Conservation (phyloP, 352 stramenopile species). For the Blastocystis sp. region DNA sequence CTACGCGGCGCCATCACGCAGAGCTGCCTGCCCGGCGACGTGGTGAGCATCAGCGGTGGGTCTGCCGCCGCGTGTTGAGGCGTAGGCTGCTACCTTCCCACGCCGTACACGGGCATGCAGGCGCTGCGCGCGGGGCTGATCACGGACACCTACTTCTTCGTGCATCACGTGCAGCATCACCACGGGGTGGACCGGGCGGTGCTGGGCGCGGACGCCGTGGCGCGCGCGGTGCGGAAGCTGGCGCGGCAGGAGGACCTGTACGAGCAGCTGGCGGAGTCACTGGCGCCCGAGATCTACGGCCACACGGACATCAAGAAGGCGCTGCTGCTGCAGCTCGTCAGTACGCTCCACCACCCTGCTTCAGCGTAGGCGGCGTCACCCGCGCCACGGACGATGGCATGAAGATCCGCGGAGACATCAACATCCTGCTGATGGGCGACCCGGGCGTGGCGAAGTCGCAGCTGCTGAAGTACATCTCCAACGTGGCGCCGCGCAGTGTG, state of each 20-base stretch:
- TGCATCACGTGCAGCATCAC: constrained; percentile 88
- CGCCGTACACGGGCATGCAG: constrained; percentile 83
- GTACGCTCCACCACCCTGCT: constrained; percentile 77
- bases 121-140: constrained; percentile 89
- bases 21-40: constrained; percentile 91
- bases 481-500: constrained; percentile 90
- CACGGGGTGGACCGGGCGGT: constrained; percentile 78
- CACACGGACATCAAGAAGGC: constrained; percentile 92
- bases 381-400: constrained; percentile 83
- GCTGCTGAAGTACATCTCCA: constrained; percentile 82
- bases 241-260: constrained; percentile 78
- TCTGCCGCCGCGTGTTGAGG: constrained; percentile 75
- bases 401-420: constrained; percentile 92
- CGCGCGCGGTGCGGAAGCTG: constrained; percentile 80
- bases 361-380: constrained; percentile 73
- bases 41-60: constrained; percentile 91
- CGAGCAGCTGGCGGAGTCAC: constrained; percentile 76
- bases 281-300: constrained; percentile 83
- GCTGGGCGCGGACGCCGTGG: background rate
- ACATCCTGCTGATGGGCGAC: constrained; percentile 95
- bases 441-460: constrained; percentile 95
- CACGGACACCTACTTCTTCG: constrained; percentile 87
- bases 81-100: too few relatives aligned
- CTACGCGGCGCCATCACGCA: constrained; percentile 96
- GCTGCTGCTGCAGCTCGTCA: constrained; percentile 96